Conservation (phyloP, 345 rosid genomes). For the Arabidopsis suecica region DNA sequence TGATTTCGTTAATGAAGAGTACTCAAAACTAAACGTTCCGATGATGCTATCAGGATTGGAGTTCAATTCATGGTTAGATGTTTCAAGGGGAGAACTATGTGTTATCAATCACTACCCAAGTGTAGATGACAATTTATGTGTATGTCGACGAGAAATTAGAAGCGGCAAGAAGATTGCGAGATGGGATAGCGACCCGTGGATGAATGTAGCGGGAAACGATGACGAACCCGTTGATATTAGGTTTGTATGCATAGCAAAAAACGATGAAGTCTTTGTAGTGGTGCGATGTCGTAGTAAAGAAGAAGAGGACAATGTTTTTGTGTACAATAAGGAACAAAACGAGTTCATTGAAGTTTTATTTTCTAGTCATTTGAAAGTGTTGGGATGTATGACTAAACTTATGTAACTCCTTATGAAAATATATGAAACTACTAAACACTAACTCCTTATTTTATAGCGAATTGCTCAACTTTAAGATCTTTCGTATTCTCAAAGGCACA, state of each 20-base stretch:
- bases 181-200: background rate
- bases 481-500: background rate
- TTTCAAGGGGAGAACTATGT: background rate
- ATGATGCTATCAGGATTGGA: background rate
- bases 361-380: constrained; percentile 14
- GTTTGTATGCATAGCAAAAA: constrained; percentile 13
- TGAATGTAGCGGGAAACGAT: background rate
- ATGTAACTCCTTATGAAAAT: background rate
- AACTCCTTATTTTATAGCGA: too few relatives aligned
- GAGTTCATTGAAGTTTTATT: constrained; percentile 18
- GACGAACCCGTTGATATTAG: background rate
- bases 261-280: constrained; percentile 9
- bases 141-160: background rate
- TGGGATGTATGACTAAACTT: constrained; percentile 9
- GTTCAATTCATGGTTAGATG: constrained; percentile 11
- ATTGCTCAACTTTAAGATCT: background rate
- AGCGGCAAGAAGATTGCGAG: background rate
- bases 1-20: constrained; percentile 18
- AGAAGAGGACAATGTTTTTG: constrained; percentile 10
- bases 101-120: constrained; percentile 13
- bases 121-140: background rate
- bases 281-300: background rate
- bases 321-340: background rate
- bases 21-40: background rate
- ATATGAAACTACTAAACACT: background rate